A percentile compares a stretch with the other conserved stretches of the same genome.
Conservation (phyloP, 192 early-diverging fungal species). For the Helicostylum pulchrum region DNA sequence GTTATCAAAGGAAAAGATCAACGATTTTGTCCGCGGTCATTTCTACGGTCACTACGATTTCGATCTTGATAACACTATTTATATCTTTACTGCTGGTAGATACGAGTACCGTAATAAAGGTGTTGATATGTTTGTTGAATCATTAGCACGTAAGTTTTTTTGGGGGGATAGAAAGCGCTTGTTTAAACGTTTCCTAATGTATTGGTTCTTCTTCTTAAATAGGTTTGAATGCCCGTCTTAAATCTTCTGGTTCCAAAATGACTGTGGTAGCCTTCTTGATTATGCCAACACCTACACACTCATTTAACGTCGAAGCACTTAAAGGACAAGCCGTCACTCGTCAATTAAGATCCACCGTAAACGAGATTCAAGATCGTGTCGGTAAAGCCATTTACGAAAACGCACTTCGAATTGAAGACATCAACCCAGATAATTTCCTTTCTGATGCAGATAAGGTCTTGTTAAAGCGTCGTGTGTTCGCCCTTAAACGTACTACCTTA, state of each 20-base stretch:
- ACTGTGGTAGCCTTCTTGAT: slow-evolving; percentile 97
- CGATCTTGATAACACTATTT: slow-evolving; percentile 93
- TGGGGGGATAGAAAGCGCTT: no score
- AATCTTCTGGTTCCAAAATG: slow-evolving; percentile 74
- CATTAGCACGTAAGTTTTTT: slow-evolving; percentile 73
- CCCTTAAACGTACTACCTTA: slow-evolving; percentile 80
- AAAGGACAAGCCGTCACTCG: slow-evolving; percentile 97
- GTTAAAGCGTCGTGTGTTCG: slow-evolving; percentile 92
- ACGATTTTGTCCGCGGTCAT: slow-evolving; percentile 95
- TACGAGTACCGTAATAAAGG: slow-evolving; percentile 99
- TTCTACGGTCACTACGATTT: slow-evolving; percentile 98
- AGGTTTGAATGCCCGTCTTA: slow-evolving; percentile 84
- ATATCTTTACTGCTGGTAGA: slow-evolving; percentile 95
- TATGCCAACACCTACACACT: slow-evolving; percentile 88
- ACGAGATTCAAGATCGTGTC: slow-evolving; percentile 78
- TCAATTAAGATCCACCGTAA: slow-evolving; percentile 85
- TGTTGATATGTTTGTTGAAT: slow-evolving; percentile 95
- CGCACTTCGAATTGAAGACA: slow-evolving; percentile 71
- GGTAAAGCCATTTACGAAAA: slow-evolving; percentile 88
- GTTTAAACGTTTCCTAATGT: slow-evolving; percentile 1
- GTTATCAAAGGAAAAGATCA: slow-evolving; percentile 87
- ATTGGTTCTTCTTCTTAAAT: not conserved
- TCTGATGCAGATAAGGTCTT: slow-evolving; percentile 82
- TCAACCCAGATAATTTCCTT: slow-evolving; percentile 67
- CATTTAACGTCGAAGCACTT: slow-evolving; percentile 93